Percentiles rank a stretch among this genome's conserved stretches.
Evolutionary conservation across 1,284 basidiomycete genomes (phyloP).

Genomic region (Rhodotorula sp.): DNA sequence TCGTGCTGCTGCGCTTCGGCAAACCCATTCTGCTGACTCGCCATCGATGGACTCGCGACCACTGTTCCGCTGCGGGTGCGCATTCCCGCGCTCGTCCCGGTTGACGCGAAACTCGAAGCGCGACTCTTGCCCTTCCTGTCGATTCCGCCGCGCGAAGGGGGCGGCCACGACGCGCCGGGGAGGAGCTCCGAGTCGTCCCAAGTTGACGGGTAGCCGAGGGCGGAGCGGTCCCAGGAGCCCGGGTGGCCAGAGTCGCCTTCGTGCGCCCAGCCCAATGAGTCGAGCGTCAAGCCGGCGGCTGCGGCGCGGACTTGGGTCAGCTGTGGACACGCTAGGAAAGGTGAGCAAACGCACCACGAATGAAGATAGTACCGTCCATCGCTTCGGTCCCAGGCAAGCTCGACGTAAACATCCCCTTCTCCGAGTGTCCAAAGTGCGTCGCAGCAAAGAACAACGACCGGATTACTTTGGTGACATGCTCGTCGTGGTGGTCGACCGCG

Average conservation of each 20-base stretch:
- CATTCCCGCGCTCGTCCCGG: neutral
- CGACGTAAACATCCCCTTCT: constrained; percentile 35
- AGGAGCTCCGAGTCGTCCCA: constrained; percentile 30
- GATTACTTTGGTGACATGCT: constrained; percentile 43
- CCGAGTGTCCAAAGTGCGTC: constrained; percentile 37
- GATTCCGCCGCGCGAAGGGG: neutral
- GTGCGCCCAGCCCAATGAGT: constrained; percentile 32
- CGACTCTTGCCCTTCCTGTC: constrained; percentile 22
- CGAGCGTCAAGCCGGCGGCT: constrained; percentile 27
- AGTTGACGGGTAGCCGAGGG: constrained; percentile 39
- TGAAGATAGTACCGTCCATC: constrained; percentile 43
- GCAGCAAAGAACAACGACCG: constrained; percentile 42
- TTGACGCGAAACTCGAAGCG: neutral
- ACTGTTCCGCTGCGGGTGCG: constrained; percentile 3
- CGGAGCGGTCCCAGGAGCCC: constrained; percentile 38
- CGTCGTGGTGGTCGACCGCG: constrained; percentile 41
- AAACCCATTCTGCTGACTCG: neutral
- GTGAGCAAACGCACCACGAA: constrained; percentile 20
- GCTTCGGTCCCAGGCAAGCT: constrained; percentile 35
- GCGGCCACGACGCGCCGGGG: constrained; percentile 12
- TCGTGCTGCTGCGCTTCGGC: neutral
- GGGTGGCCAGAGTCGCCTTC: constrained; percentile 30
- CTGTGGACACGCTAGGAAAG: no score
- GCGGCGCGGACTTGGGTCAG: no score
- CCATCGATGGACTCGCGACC: neutral